Base-by-base conservation (phyloP, 2,329 filamentous ascomycete species). In the Grosmannia huntii region DNA sequence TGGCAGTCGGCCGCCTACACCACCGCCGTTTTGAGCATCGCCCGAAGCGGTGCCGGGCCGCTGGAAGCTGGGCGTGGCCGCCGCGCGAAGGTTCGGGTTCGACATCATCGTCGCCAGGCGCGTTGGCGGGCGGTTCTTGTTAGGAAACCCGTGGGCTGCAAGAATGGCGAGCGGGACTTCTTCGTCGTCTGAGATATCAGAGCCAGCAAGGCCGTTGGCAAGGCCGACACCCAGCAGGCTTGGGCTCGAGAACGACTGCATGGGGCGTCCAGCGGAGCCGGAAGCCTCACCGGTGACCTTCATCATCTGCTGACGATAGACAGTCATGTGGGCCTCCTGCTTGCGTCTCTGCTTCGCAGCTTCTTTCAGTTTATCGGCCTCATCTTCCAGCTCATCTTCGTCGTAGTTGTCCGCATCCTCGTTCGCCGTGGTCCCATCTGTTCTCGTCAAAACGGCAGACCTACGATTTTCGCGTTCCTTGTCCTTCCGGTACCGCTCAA, bases 281-380 rank as follows among this genome's bases (percentile, higher is more conserved):
- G 76, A 70, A 25, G 83, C 73, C 64, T 92, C 89, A 53, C 90
- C 90, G 0, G 90, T 95, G 33, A 94, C 87, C 72, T 95, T 95
- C 87, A 92, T 95, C 90, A 95, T 96, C 71, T 94, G 88, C 69
- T 96, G 90, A 59, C 90, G 83, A 70, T 95, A 95, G 1, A 95
- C 86, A 1, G 89, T 81, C 76, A 96, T 85, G 68, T 94, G 89
- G 14, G 90, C 90, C 70, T 95, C 89, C 68, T 96, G 90, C 75
- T 91, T 94, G 66, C 84, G 82, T 62, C 90, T 79, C 68, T 94
- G 89, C 68, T 85, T 87, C 21, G 86, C 83, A 53, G 86, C 78
- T 67, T 88, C 80, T 67, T 79, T 86, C 31, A 83, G 82, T 66
- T 87, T 89, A 66, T 95, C 89, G 0, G 79, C 69, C 62, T 95